Percentiles rank a stretch among this genome's conserved stretches.
These are phyloP conservation scores for Cylindrodendrum hubeiense DNA, from an alignment of 2,329 filamentous ascomycete species.

Conservation along the genomic window DNA sequence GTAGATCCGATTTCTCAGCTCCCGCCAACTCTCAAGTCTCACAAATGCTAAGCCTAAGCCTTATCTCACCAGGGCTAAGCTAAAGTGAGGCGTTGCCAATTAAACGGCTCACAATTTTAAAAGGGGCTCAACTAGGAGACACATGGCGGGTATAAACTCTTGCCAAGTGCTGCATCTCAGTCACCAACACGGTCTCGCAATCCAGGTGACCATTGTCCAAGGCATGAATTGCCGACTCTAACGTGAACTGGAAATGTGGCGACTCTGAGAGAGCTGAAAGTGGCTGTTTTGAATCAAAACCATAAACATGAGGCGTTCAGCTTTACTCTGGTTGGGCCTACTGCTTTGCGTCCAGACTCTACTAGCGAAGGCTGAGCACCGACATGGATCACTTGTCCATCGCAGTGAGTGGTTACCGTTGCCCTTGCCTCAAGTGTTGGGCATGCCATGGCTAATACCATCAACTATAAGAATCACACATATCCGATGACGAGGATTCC, in stretches of 20 bases:
- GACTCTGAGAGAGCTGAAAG: neutral
- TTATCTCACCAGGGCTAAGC: neutral
- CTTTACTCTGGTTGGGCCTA: constrained; percentile 9
- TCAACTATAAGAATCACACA: neutral
- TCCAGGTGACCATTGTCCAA: constrained; percentile 1
- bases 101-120: constrained; percentile 1
- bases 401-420: constrained; percentile 4
- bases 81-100: constrained; percentile 5
- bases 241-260: neutral
- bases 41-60: neutral
- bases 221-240: neutral
- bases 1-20: neutral
- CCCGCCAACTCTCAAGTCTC: neutral
- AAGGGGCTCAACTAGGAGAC: neutral
- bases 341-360: constrained; percentile 5
- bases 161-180: constrained; percentile 2
- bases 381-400: neutral
- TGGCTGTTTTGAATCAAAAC: neutral
- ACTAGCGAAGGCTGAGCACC: neutral
- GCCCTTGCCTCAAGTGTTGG: neutral
- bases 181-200: neutral
- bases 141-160: neutral
- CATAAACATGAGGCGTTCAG: constrained; percentile 5
- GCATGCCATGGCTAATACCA: neutral
- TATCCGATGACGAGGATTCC: neutral